Evolutionary conservation across 2,329 filamentous ascomycete species (phyloP).

Genomic region (Verticillium zaregamsianum): DNA sequence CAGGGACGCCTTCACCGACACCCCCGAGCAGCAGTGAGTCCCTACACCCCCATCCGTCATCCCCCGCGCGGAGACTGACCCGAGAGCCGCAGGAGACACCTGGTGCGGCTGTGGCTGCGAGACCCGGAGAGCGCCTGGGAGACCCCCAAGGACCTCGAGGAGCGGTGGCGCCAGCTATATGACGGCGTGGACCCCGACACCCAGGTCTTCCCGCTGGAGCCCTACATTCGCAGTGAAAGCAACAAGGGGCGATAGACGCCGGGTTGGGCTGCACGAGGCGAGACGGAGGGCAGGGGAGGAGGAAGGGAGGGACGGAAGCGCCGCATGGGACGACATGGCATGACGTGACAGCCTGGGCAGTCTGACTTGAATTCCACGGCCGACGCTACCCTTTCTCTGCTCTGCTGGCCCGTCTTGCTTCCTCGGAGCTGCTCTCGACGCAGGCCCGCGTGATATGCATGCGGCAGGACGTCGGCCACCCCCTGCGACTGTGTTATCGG

Average conservation of each 20-base stretch:
- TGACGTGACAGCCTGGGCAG: not conserved
- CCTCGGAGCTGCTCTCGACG: not conserved
- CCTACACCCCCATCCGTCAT: too few relatives aligned
- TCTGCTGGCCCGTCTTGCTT: not conserved
- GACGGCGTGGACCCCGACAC: slow-evolving; percentile 44
- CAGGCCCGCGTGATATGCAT: not conserved
- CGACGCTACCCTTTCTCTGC: not conserved
- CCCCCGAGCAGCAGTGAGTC: slow-evolving; percentile 28
- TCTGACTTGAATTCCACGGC: not conserved
- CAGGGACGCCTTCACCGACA: slow-evolving; percentile 43
- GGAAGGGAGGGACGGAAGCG: not conserved
- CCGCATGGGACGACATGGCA: not conserved
- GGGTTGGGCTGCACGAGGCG: not conserved
- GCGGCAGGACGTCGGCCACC: not conserved
- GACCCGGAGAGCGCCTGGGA: slow-evolving; percentile 46
- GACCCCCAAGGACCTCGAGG: slow-evolving; percentile 37
- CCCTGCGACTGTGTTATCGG: not conserved
- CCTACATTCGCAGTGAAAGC: slow-evolving; percentile 24
- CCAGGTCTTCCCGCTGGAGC: slow-evolving; percentile 53
- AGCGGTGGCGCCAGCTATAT: slow-evolving; percentile 50
- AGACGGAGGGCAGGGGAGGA: not conserved
- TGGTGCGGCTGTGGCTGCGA: slow-evolving; percentile 43
- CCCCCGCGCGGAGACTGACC: too few relatives aligned
- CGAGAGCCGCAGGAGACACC: slow-evolving; percentile 23
- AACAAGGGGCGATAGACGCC: slow-evolving; percentile 4